Evolutionary conservation across 2,329 filamentous ascomycete species (phyloP).

Genomic region (Ophiocordyceps sinensis): DNA sequence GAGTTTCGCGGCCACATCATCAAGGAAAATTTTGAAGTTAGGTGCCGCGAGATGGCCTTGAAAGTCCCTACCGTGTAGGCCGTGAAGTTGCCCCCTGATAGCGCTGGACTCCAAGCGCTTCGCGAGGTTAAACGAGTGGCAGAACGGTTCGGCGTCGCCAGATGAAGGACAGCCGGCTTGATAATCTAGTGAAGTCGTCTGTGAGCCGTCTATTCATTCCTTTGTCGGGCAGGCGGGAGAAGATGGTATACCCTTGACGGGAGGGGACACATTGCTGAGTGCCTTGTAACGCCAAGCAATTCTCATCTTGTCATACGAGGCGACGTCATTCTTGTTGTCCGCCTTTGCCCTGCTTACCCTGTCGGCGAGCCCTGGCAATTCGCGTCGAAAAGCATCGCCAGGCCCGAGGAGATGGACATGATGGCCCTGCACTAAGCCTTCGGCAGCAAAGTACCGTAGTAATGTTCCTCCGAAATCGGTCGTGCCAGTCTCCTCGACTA

Average conservation of each 20-base stretch:
- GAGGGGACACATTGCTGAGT: slow-evolving; percentile 40
- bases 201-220: not conserved
- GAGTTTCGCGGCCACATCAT: slow-evolving; percentile 40
- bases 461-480: slow-evolving; percentile 85
- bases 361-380: slow-evolving; percentile 57
- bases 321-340: slow-evolving; percentile 19
- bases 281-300: slow-evolving; percentile 97
- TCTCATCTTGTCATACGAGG: slow-evolving; percentile 70
- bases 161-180: not conserved
- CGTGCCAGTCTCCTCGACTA: slow-evolving; percentile 80
- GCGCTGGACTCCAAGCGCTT: slow-evolving; percentile 41
- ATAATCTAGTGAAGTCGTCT: not conserved
- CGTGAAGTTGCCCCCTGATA: slow-evolving; percentile 33
- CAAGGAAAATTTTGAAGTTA: slow-evolving; percentile 47
- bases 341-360: slow-evolving; percentile 21
- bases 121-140: slow-evolving; percentile 58
- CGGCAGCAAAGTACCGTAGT: slow-evolving; percentile 78
- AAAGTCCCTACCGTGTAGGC: slow-evolving; percentile 31
- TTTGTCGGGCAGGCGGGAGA: no score
- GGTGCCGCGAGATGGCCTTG: slow-evolving; percentile 9
- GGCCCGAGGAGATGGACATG: slow-evolving; percentile 73
- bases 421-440: slow-evolving; percentile 85
- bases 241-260: slow-evolving; percentile 2
- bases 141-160: slow-evolving; percentile 32
- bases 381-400: slow-evolving; percentile 65